Evolutionary conservation across 331 rosid species (phyloP).

Genomic region (Stylosanthes scabra): DNA sequence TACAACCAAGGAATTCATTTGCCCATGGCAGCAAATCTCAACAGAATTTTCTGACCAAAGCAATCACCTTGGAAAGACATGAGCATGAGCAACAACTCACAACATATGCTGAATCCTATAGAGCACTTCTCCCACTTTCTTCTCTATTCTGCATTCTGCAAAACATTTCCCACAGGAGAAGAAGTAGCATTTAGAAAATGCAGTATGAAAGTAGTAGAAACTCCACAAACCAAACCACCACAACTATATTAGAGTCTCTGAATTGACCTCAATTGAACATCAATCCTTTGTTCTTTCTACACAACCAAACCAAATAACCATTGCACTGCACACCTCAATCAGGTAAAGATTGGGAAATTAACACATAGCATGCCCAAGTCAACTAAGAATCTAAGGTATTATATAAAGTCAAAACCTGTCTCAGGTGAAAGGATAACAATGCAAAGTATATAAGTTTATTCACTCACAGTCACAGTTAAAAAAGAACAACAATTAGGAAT

Average conservation of each 20-base stretch:
- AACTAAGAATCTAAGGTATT: no score
- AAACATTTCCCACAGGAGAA: constrained; percentile 1
- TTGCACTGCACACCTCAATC: not conserved
- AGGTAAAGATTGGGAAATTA: not conserved
- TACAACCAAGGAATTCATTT: constrained; percentile 6
- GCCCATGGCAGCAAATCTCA: constrained; percentile 8
- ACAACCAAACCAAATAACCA: not conserved
- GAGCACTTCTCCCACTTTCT: constrained; percentile 8
- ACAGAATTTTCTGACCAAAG: not conserved
- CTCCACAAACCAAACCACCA: not conserved
- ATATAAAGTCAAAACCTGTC: not conserved
- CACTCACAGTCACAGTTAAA: no score
- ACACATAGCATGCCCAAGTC: not conserved
- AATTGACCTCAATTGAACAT: not conserved
- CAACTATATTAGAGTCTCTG: not conserved
- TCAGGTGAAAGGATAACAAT: not conserved
- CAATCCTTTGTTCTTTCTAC: not conserved
- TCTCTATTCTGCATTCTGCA: constrained; percentile 21
- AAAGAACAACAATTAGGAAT: not conserved
- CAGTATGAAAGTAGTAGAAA: no score
- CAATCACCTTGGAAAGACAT: constrained; percentile 1
- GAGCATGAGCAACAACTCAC: not conserved
- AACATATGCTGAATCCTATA: not conserved
- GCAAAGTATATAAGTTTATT: not conserved
- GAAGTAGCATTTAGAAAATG: not conserved